Percentiles rank a stretch among this genome's conserved stretches.
Conservation (phyloP, 2,329 filamentous ascomycete species). For the Xylaria sp. region DNA sequence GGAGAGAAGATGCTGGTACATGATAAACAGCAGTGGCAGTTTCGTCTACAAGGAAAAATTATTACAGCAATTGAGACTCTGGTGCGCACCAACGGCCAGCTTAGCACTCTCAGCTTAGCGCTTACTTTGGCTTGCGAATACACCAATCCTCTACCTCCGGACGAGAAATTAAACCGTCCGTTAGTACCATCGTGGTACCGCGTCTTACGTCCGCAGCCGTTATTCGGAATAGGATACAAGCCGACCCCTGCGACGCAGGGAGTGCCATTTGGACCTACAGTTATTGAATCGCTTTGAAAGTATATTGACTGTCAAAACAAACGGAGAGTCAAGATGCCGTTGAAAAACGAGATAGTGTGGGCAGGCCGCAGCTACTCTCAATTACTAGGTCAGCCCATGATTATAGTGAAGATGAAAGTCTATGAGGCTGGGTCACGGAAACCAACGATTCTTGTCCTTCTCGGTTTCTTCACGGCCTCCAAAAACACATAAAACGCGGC, state of each 20-base stretch:
- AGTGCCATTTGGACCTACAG: neutral
- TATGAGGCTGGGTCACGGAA: neutral
- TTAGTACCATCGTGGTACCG: neutral
- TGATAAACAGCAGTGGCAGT: conserved; percentile 1
- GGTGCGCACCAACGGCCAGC: conserved; percentile 7
- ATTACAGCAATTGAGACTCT: conserved; percentile 7
- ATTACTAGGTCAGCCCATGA: neutral
- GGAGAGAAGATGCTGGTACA: conserved; percentile 5
- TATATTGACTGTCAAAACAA: neutral
- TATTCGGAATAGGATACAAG: conserved; percentile 2
- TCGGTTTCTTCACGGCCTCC: neutral
- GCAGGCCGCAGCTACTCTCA: neutral
- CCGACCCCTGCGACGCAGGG: neutral
- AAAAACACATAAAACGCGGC: neutral
- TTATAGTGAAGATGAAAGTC: conserved; percentile 3
- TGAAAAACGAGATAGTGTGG: conserved; percentile 8
- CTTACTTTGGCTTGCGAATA: conserved; percentile 11
- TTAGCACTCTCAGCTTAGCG: neutral
- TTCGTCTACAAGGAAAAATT: conserved; percentile 6
- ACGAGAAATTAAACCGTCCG: neutral
- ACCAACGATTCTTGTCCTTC: neutral
- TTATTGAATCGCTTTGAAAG: neutral
- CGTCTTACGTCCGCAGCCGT: neutral
- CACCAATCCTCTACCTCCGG: neutral
- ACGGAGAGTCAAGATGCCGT: neutral